Evolutionary conservation across 2,329 filamentous ascomycete genomes (phyloP), one percentile per base, ranked within the genome.

Genomic region (Dactylellina drechsleri): DNA sequence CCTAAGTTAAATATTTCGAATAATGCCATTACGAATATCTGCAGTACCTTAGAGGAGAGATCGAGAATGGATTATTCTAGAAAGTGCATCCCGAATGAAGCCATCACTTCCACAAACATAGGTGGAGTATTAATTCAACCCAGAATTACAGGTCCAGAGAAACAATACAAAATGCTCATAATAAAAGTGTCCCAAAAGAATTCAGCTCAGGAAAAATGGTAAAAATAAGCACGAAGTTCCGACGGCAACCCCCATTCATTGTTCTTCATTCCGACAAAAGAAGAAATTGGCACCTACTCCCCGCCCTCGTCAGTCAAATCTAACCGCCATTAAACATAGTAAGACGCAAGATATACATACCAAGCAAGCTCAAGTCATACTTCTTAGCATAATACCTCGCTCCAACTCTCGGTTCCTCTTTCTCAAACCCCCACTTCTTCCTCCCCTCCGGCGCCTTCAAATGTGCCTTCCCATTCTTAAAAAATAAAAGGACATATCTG

Each of bases 401-500:
- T 0, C 83, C 83, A 41, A 75, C 50, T 6, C 82, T 79, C 4
- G 82, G 78, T 47, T 78, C 77, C 45, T 81, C 77, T 7, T 80
- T 82, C 57, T 80, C 80, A 18, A 64, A 68, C 1, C 83, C 83
- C 83, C 83, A 84, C 28, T 82, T 82, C 78, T 82, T 80, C 53
- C 83, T 80, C 12, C 81, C 82, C 2, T 45, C 76, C 0, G 83
- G 83, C 10, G 66, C 66, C 77, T 81, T 82, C 59, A 82, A 57
- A 45, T 81, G 75, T 20, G 81, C 81, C 2, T 81, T 81, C 0
- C 83, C 83, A 64, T 83, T 84, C 45, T 79, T 80, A 53, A 84
- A 83, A 0, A 82, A 79, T 2, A 84, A 61, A 40, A 85, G 81
- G 15, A 84, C 82, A 68, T 84, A 85, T 60, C 84, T 80, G 47